Conservation (phyloP, 371 early-diverging fungal species). For the Conidiobolus incongruus region DNA sequence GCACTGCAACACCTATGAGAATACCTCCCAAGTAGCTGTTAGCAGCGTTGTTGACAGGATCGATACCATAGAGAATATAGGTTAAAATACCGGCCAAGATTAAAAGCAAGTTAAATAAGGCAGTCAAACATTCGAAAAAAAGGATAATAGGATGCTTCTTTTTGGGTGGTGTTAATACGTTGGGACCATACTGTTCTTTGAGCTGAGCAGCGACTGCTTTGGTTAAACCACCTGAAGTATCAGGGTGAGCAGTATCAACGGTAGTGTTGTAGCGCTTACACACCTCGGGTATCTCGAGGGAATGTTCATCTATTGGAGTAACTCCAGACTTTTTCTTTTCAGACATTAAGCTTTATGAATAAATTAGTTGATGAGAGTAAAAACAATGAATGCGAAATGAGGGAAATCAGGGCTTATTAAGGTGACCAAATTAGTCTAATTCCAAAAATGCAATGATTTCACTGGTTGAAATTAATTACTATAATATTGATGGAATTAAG, state of each 20-base stretch:
- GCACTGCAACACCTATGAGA: conserved; percentile 59
- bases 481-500: no score
- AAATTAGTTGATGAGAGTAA: no score
- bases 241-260: conserved; percentile 28
- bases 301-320: conserved; percentile 55
- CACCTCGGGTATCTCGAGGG: conserved; percentile 40
- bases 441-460: no score
- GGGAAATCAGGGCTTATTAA: no score
- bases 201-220: no score
- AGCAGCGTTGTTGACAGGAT: conserved; percentile 31
- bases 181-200: conserved; percentile 37
- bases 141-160: conserved; percentile 38
- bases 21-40: conserved; percentile 77
- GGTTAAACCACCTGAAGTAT: conserved; percentile 43
- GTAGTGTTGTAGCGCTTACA: conserved; percentile 23
- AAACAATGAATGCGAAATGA: no score
- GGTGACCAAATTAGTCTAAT: no score
- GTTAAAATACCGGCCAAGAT: conserved; percentile 57
- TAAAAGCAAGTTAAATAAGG: conserved; percentile 70
- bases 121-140: conserved; percentile 43
- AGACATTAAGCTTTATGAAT: no score
- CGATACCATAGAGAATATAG: conserved; percentile 53
- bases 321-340: no score
- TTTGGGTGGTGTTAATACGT: conserved; percentile 70
- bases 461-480: no score